Evolutionary conservation across 768 basidiomycete species (phyloP), one percentile per base, ranked within the genome.

Genomic region (Pulveroboletus sp.): DNA sequence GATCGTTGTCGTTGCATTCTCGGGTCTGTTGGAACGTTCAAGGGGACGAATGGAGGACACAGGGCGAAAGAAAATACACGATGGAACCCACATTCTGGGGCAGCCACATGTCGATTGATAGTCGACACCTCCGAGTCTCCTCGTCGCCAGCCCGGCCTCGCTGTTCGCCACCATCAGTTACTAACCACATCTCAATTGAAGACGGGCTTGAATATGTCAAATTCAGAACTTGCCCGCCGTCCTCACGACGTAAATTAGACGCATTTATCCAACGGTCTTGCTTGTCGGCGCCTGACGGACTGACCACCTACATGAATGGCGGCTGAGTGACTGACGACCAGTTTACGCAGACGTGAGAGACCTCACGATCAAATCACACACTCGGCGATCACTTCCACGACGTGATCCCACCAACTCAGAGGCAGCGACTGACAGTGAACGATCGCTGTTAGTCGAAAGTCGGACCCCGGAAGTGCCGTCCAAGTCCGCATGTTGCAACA

Each of bases 21-120:
- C 48, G 50, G 50, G 38, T 38, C 45, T 55, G 34, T 38, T 48
- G 45, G 22, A 63, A 65, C 63, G 63, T 60, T 63, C 62, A 40
- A 47, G 57, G 62, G 62, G 36, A 52, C 20, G 13, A 36, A 49
- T 19, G 43, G 39, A 49, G 37, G 24, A 43, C 42, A 45, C 43
- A 48, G 53, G 44, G 30, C 2, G 22, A 50, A 23, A 26, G 29
- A 26, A n/a, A 27, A 42, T 22, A 40, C 51, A 43, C 43, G 31
- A 46, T 29, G 26, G 32, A 46, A 51, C 16, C 35, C 39, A 50
- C 9, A 30, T 55, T 65, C 52, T 65, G 45, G 62, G 62, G 62
- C 55, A 3, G 50, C 62, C 62, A 40, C 62, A 63, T 63, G 62
- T 56, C 44, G 11, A 23, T 30, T 30, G 41, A 43, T 20, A 30